Conservation (phyloP, 352 stramenopile species). For the Peronospora destructor region DNA sequence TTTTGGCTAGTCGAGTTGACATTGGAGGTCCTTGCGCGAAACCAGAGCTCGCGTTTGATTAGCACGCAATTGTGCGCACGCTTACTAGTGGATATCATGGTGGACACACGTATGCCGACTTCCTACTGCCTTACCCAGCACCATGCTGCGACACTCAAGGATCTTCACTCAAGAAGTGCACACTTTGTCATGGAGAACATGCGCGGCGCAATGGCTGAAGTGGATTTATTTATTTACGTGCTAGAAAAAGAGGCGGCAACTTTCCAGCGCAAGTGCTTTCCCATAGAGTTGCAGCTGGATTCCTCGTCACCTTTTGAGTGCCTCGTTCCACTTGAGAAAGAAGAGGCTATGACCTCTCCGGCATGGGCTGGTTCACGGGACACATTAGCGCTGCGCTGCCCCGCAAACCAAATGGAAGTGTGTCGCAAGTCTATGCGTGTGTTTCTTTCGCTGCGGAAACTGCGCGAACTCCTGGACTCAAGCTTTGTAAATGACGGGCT, state of each 20-base stretch:
- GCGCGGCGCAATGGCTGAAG: slow-evolving; percentile 67
- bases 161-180: slow-evolving; percentile 59
- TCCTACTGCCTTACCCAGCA: slow-evolving; percentile 14
- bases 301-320: slow-evolving; percentile 63
- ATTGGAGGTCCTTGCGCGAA: slow-evolving; percentile 39
- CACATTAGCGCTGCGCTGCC: slow-evolving; percentile 42
- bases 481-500: slow-evolving; percentile 40
- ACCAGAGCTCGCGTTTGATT: slow-evolving; percentile 47
- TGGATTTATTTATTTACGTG: slow-evolving; percentile 77
- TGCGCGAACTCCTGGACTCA: slow-evolving; percentile 47
- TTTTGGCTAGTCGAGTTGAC: slow-evolving; percentile 50
- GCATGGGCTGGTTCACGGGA: slow-evolving; percentile 21
- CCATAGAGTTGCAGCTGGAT: slow-evolving; percentile 45
- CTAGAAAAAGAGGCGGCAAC: slow-evolving; percentile 58
- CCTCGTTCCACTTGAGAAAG: slow-evolving; percentile 40
- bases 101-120: slow-evolving; percentile 24
- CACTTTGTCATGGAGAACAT: slow-evolving; percentile 80
- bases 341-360: slow-evolving; percentile 11
- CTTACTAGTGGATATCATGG: slow-evolving; percentile 50
- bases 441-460: slow-evolving; percentile 53
- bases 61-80: slow-evolving; percentile 46
- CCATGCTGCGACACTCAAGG: slow-evolving; percentile 33
- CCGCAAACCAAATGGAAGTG: slow-evolving; percentile 63
- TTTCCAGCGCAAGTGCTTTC: slow-evolving; percentile 48
- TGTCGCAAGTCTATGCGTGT: slow-evolving; percentile 63